phyloP scores from a whole-genome alignment of 2,329 filamentous ascomycete species.

The Calonectria pseudoreteaudii region DNA sequence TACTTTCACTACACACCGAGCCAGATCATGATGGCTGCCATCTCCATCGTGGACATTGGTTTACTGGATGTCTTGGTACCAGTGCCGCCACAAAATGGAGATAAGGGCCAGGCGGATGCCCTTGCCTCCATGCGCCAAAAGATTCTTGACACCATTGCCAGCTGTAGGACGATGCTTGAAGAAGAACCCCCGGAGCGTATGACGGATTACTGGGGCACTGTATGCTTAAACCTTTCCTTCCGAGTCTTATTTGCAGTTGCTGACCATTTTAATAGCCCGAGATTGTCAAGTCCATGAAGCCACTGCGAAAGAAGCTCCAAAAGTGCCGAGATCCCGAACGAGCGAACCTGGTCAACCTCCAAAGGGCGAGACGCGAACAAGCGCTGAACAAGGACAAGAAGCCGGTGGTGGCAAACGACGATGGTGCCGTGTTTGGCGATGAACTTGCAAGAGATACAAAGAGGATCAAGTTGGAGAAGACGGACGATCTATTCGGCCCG shows the following conservation, averaged over 20 bases:
- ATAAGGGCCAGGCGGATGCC: conserved; percentile 37
- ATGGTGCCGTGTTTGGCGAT: conserved; percentile 61
- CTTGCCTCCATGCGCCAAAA: conserved; percentile 55
- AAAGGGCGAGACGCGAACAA: conserved; percentile 71
- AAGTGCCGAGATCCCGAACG: conserved; percentile 81
- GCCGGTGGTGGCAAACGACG: conserved; percentile 49
- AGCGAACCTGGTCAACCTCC: conserved; percentile 76
- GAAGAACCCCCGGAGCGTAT: conserved; percentile 68
- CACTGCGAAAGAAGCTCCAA: conserved; percentile 76
- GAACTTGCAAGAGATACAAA: conserved; percentile 55
- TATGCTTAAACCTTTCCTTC: conserved; percentile 43
- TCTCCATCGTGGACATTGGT: conserved; percentile 79
- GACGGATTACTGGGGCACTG: conserved; percentile 65
- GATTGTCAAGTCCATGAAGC: conserved; percentile 60
- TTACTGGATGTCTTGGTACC: conserved; percentile 65
- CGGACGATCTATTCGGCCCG: conserved; percentile 62
- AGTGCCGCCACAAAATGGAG: conserved; percentile 48
- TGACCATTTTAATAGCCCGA: conserved; percentile 53
- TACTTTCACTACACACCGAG: conserved; percentile 97
- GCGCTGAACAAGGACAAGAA: conserved; percentile 59
- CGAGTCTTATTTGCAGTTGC: neutral
- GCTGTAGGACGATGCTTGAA: conserved; percentile 66
- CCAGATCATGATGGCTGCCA: conserved; percentile 89
- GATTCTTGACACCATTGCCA: conserved; percentile 60
- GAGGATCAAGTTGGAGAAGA: conserved; percentile 56